These are phyloP conservation scores for Sporothrix brunneoviolacea DNA, from an alignment of 2,329 filamentous ascomycete genomes.

Conservation along the genomic window DNA sequence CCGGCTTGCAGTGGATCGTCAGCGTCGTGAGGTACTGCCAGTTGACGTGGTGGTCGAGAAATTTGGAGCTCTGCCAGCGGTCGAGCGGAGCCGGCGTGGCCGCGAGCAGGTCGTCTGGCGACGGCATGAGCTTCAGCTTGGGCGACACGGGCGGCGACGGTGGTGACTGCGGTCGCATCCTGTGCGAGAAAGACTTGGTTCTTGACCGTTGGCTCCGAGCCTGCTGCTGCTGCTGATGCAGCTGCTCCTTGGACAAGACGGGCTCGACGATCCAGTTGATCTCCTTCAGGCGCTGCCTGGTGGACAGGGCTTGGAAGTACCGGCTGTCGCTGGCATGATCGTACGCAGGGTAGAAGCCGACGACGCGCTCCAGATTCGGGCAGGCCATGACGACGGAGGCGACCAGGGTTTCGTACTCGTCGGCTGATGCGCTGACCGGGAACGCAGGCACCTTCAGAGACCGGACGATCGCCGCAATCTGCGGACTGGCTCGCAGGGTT, in stretches of 20 bases:
- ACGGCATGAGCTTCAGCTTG: neutral
- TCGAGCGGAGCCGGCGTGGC: slow-evolving; percentile 26
- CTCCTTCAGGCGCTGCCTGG: slow-evolving; percentile 47
- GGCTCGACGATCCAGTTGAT: slow-evolving; percentile 53
- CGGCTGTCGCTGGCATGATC: slow-evolving; percentile 47
- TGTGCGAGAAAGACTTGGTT: slow-evolving; percentile 11
- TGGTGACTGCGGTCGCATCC: slow-evolving; percentile 3
- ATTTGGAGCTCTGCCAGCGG: slow-evolving; percentile 29
- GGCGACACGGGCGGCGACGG: slow-evolving; percentile 6
- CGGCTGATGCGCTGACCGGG: too few species aligned
- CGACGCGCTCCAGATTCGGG: slow-evolving; percentile 54
- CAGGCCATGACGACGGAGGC: slow-evolving; percentile 59
- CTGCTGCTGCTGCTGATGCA: slow-evolving; percentile 10
- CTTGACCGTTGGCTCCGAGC: neutral
- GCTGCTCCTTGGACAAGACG: slow-evolving; percentile 25
- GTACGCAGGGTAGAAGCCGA: slow-evolving; percentile 48
- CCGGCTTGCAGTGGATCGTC: slow-evolving; percentile 52
- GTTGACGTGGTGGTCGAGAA: slow-evolving; percentile 39
- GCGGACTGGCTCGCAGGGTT: slow-evolving; percentile 47
- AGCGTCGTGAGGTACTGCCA: slow-evolving; percentile 52
- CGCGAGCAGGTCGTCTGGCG: neutral
- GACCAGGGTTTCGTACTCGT: slow-evolving; percentile 51
- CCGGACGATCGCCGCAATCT: slow-evolving; percentile 49
- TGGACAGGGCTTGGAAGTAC: slow-evolving; percentile 53
- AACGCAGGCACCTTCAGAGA: slow-evolving; percentile 49